Evolutionary conservation across 345 rosid species (phyloP).

Genomic region (Stellera chamaejasme): DNA sequence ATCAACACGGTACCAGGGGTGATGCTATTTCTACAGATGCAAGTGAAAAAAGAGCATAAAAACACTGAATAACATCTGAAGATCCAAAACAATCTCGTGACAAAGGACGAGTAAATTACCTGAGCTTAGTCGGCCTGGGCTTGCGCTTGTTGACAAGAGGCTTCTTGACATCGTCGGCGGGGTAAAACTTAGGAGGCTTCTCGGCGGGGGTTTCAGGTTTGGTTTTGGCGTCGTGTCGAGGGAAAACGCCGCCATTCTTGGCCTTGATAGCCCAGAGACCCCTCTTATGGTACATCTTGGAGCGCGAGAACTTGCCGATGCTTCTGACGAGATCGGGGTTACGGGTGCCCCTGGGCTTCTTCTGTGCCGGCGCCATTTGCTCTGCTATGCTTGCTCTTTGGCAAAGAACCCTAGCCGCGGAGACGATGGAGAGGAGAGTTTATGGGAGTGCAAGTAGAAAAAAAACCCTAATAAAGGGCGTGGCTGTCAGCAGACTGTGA

Average conservation of each 20-base stretch:
- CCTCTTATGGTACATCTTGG: conserved; percentile 64
- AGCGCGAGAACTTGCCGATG: conserved; percentile 51
- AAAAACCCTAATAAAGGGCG: no score
- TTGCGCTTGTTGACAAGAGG: conserved; percentile 56
- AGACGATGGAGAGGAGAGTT: no score
- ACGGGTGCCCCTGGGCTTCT: conserved; percentile 26
- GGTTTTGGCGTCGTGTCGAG: conserved; percentile 51
- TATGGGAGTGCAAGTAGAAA: no score
- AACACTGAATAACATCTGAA: not conserved
- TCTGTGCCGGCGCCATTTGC: conserved; percentile 42
- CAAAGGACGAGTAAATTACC: conserved; percentile 16
- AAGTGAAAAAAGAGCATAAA: not conserved
- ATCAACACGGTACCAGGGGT: conserved; percentile 65
- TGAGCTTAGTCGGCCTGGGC: conserved; percentile 59
- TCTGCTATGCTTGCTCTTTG: conserved; percentile 5
- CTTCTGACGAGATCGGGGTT: conserved; percentile 60
- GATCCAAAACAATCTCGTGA: not conserved
- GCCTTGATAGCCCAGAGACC: conserved; percentile 77
- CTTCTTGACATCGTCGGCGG: conserved; percentile 62
- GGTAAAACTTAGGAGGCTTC: conserved; percentile 55
- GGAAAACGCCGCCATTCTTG: conserved; percentile 59
- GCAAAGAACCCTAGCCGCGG: not conserved
- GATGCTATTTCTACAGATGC: conserved; percentile 41
- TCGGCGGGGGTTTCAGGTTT: conserved; percentile 35
- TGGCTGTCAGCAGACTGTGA: no score